These are phyloP conservation scores for Prillingera fragicola DNA, from an alignment of 1,284 basidiomycete genomes.

Conservation along the genomic window DNA sequence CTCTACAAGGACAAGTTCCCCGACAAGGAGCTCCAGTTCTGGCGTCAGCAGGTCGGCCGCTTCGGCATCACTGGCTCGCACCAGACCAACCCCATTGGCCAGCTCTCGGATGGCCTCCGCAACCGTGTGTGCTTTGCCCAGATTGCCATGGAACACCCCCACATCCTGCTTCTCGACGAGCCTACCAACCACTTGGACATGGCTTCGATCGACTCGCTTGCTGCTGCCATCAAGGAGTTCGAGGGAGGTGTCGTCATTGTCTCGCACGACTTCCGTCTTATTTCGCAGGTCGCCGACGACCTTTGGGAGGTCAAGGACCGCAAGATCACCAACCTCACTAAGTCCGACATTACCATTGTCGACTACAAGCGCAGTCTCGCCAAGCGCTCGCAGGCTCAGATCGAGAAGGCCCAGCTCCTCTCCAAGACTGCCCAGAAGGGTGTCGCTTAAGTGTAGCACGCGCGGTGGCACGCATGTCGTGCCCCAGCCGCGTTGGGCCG, in stretches of 20 bases:
- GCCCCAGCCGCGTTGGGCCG: too few species aligned
- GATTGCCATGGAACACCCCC: constrained; percentile 83
- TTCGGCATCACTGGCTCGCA: constrained; percentile 93
- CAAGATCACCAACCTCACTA: constrained; percentile 88
- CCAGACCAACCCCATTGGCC: constrained; percentile 87
- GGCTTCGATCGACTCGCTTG: constrained; percentile 90
- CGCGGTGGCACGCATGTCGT: too few species aligned
- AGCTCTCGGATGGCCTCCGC: constrained; percentile 90
- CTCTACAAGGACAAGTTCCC: constrained; percentile 80
- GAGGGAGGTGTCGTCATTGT: constrained; percentile 97
- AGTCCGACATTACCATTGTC: constrained; percentile 76
- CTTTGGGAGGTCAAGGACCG: constrained; percentile 97
- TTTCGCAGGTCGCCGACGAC: constrained; percentile 92
- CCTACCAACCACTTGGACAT: constrained; percentile 57
- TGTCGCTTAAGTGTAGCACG: constrained; percentile 46
- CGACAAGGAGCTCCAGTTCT: constrained; percentile 83
- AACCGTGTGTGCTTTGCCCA: constrained; percentile 64
- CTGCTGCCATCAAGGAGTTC: constrained; percentile 90
- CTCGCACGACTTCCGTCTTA: constrained; percentile 94
- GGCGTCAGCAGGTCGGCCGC: constrained; percentile 88
- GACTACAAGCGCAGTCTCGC: constrained; percentile 71
- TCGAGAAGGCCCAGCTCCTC: constrained; percentile 88
- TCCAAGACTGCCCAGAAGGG: constrained; percentile 59
- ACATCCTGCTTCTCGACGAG: constrained; percentile 72
- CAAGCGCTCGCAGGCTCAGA: constrained; percentile 53